Evolutionary conservation across 495 filamentous ascomycete genomes (phyloP).

Genomic region (Letharia lupina): DNA sequence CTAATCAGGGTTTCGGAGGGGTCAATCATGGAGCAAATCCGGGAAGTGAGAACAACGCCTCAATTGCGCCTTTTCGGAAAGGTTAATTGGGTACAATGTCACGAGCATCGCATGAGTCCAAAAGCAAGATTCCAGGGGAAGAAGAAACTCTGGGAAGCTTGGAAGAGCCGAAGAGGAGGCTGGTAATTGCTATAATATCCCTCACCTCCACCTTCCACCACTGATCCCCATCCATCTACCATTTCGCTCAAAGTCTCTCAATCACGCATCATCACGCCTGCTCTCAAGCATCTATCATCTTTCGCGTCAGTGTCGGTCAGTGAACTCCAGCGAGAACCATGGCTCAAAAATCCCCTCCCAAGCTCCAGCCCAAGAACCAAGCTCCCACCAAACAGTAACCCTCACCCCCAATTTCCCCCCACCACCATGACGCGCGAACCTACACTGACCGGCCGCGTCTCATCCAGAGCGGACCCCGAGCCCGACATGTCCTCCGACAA

Average conservation of each 20-base stretch:
- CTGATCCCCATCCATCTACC: not conserved
- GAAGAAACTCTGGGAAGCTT: not conserved
- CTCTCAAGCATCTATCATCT: not conserved
- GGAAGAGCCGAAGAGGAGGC: not conserved
- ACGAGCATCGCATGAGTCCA: not conserved
- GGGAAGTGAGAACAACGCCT: not conserved
- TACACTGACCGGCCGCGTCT: slow-evolving; percentile 9
- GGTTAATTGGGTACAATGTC: not conserved
- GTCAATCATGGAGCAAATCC: not conserved
- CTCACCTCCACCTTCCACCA: not conserved
- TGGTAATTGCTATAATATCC: not conserved
- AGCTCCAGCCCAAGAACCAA: slow-evolving; percentile 19
- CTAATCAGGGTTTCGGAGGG: not conserved
- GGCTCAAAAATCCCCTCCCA: slow-evolving; percentile 18
- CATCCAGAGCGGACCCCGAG: slow-evolving; percentile 13
- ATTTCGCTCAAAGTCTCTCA: not conserved
- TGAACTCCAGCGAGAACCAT: slow-evolving; percentile 10
- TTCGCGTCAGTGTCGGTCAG: slow-evolving; percentile 5
- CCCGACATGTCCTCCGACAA: slow-evolving; percentile 21
- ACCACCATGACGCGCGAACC: not conserved
- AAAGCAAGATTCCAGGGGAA: not conserved
- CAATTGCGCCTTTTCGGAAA: not conserved
- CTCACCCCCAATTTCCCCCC: slow-evolving; percentile 3
- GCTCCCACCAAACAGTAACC: slow-evolving; percentile 19
- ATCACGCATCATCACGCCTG: not conserved